A percentile compares a stretch with the other conserved stretches of the same genome.
Evolutionary conservation across 345 rosid genomes (phyloP).

Genomic region (Moringa oleifera): DNA sequence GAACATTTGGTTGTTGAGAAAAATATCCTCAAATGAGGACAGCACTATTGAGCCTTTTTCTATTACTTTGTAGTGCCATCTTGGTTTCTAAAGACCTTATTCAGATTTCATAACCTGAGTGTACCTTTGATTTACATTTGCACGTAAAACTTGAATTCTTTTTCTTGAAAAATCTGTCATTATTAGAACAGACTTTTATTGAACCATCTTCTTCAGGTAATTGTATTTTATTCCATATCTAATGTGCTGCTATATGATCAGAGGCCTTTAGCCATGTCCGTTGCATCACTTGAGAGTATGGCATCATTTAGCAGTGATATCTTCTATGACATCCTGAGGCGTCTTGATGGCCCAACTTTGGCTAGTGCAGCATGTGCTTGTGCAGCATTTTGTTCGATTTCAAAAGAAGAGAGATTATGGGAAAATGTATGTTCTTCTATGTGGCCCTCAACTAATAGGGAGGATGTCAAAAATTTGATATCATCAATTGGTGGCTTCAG

Average conservation of each 20-base stretch:
- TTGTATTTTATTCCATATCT: no score
- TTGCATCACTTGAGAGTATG: slow-evolving; percentile 32
- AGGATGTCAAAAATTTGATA: slow-evolving; percentile 56
- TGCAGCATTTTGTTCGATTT: slow-evolving; percentile 57
- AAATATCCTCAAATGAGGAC: not conserved
- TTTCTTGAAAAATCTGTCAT: not conserved
- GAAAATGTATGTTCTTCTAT: slow-evolving; percentile 64
- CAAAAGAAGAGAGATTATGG: slow-evolving; percentile 71
- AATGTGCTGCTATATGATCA: not conserved
- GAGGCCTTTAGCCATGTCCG: slow-evolving; percentile 26
- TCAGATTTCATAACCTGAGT: no score
- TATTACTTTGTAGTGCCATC: no score
- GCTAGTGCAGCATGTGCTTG: slow-evolving; percentile 77
- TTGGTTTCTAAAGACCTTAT: no score
- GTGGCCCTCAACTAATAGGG: slow-evolving; percentile 74
- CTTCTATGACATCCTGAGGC: slow-evolving; percentile 69
- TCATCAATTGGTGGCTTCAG: slow-evolving; percentile 62
- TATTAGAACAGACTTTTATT: not conserved
- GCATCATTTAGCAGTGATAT: slow-evolving; percentile 53
- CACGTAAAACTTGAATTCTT: not conserved
- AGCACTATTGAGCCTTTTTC: no score
- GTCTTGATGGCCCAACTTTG: slow-evolving; percentile 67
- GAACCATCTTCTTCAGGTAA: no score
- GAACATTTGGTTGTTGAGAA: not conserved
- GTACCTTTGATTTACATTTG: not conserved